Base-by-base conservation (phyloP, 2,329 filamentous ascomycete species). In the Xylaria sp. region DNA sequence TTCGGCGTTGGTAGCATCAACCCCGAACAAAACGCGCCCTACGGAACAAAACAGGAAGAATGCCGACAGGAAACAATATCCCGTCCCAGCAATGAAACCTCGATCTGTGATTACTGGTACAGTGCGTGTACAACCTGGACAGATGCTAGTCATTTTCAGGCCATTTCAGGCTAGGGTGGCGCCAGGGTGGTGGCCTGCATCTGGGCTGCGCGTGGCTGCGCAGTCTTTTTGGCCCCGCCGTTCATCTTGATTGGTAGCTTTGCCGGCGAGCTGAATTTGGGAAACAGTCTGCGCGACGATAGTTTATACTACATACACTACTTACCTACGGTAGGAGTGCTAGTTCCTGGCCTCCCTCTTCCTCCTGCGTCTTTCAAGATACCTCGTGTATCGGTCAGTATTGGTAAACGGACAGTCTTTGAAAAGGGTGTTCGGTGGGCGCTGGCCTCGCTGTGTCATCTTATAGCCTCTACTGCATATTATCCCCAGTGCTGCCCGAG, bases 261-360 rank as follows among this genome's bases (percentile, higher is more conserved):
- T 5, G n/a, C 56, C 64, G 64, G 64, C 37, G 56, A 67, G 59
- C 64, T 65, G 53, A 59, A 62, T 65, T n/a, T 53, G 54, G 64
- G 59, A 63, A 65, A 37, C 46, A 57, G 43, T 52, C 29, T 57
- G 53, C 46, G 40, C 37, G 38, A n/a, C n/a, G 15, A 17, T 46
- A n/a, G 8, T 25, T 46, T n/a, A 13, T 35, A 35, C 8, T 11
- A 13, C 8, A 11, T 11, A 11, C 9, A 35, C n/a, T 38, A 38
- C 17, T 38, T 13, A 44, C 7, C 7, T n/a, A 27, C 23, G 25
- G 23, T 15, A 44, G 41, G n/a, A n/a, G n/a, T n/a, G n/a, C n/a
- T n/a, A n/a, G n/a, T n/a, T n/a, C n/a, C n/a, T n/a, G n/a, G n/a
- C n/a, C n/a, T n/a, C n/a, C n/a, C n/a, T n/a, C n/a, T n/a, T n/a